Evolutionary conservation across 2,329 filamentous ascomycete genomes (phyloP), one percentile per base, ranked within the genome.

Genomic region (Neurospora sp.): DNA sequence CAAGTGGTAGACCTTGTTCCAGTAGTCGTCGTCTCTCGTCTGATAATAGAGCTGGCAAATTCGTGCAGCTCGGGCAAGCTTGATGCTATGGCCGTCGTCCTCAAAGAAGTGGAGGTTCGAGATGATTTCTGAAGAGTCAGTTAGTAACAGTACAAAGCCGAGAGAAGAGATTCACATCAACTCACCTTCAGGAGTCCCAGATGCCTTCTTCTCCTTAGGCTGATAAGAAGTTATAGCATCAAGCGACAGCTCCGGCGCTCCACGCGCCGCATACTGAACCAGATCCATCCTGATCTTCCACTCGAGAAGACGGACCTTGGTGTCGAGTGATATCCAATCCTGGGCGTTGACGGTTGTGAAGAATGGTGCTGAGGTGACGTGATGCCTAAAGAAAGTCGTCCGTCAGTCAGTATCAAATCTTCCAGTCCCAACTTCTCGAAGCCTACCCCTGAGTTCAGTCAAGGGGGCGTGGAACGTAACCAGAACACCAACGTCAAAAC

Each of bases 1-100:
- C 80, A 93, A 82, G 75, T 89, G 85, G 33, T 84, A 83, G 67
- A 90, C 77, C 76, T 83, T 86, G 69, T 84, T 76, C 90, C 90
- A 93, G 33, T 81, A 78, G 13, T 78, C 75, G 17, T 81, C 78
- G 28, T 78, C 76, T 73, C 82, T 90, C 52, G 78, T 77, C 73
- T 77, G 75, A 68, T 84, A 85, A 1, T 85, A 76, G 39, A 82
- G 77, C 77, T 90, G 83, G 1, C 88, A 92, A 75, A 93, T 80
- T 4, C 86, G 85, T 19, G 96, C 78, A 1, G 92, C 90, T 39
- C 93, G 83, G 8, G 90, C 83, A 5, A 96, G 80, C 79, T 97
- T 97, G 69, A 89, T 84, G 10, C 88, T 84, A 80, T 98, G 95
- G 0, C 94, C 93, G 78, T 97, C 93, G 74, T 97, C 94, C 0